A percentile compares a stretch with the other conserved stretches of the same genome.
Evolutionary conservation across 208 protist species (phyloP).

Genomic region (Trypanosoma mega): DNA sequence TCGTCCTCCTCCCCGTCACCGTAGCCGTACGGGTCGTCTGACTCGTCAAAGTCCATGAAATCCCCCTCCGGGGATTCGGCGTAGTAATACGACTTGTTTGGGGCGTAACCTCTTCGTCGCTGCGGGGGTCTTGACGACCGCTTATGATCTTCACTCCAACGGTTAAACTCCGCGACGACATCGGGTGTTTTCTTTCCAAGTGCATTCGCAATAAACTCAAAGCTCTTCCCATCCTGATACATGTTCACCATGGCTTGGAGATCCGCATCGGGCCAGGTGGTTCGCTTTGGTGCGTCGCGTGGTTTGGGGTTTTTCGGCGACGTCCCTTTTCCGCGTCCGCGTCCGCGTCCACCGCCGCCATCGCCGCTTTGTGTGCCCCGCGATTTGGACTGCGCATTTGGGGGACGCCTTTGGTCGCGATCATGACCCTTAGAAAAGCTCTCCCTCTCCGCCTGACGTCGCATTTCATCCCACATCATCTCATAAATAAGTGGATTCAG

Average conservation of each 20-base stretch:
- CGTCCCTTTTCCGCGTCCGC: conserved; percentile 14
- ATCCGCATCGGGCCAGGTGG: conserved; percentile 72
- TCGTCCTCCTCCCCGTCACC: conserved; percentile 23
- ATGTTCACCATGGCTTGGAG: conserved; percentile 83
- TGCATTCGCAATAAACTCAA: conserved; percentile 91
- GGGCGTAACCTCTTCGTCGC: conserved; percentile 1
- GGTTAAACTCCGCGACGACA: conserved; percentile 83
- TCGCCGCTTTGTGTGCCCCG: conserved; percentile 11
- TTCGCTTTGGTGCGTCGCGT: conserved; percentile 26
- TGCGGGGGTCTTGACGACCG: conserved; percentile 23
- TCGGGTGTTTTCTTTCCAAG: conserved; percentile 59
- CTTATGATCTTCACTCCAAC: conserved; percentile 67
- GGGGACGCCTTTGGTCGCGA: conserved; percentile 22
- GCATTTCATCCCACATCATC: conserved; percentile 92
- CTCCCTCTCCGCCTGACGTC: conserved; percentile 60
- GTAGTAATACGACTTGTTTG: conserved; percentile 49
- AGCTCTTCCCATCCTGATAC: conserved; percentile 91
- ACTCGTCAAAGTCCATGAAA: conserved; percentile 30
- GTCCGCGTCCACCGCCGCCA: conserved; percentile 3
- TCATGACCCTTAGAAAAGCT: conserved; percentile 23
- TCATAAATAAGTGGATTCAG: conserved; percentile 86
- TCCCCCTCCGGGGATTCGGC: conserved; percentile 69
- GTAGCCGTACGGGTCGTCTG: conserved; percentile 58
- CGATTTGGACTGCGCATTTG: conserved; percentile 12
- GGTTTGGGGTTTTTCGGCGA: conserved; percentile 12